Evolutionary conservation across 352 stramenopile species (phyloP), one percentile per base, ranked within the genome.

Genomic region (Phytophthora litchii): DNA sequence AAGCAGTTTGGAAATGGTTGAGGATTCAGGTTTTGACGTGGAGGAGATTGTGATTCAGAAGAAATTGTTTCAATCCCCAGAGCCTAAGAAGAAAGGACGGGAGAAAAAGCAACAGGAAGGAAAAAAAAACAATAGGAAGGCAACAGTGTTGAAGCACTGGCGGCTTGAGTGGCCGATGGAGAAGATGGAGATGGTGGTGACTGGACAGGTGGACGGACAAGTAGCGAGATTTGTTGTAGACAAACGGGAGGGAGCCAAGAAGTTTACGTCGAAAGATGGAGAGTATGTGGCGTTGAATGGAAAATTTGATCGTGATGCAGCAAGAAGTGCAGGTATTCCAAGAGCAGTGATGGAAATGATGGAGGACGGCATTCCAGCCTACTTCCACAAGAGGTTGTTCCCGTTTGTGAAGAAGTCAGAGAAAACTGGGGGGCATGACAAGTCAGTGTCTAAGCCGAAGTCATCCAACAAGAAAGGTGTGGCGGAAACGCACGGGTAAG

Each of bases 281-380:
- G 65, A 75, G n/a, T 74, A 67, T 20, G 67, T 91, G 29, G 31
- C 48, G 19, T 54, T 91, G 32, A 55, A 66, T 13, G 83, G 79
- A 0, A 69, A 55, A 14, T 43, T 88, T 4, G 68, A 86, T 27
- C 72, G 73, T 29, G 63, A 81, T 8, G 49, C 56, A 2, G 74
- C 76, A 0, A 65, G 50, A 19, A 46, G 60, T 20, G 60, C 40
- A 13, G 70, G 72, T 1, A 62, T 88, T 10, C 80, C 83, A 25
- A 36, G 57, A 0, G 45, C 54, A 3, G 70, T 79, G 34, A 68
- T 85, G 50, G 75, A 86, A 37, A 37, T 88, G 14, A 60, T 92
- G 59, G 34, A 70, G 4, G 72, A 82, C 1, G 83, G 83, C 1
- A 68, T 92, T n/a, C 83, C 83, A 14, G 47, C 66, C 11, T 72